Evolutionary conservation across 257 asterid genomes (phyloP).

Genomic region (Lantana camara): DNA sequence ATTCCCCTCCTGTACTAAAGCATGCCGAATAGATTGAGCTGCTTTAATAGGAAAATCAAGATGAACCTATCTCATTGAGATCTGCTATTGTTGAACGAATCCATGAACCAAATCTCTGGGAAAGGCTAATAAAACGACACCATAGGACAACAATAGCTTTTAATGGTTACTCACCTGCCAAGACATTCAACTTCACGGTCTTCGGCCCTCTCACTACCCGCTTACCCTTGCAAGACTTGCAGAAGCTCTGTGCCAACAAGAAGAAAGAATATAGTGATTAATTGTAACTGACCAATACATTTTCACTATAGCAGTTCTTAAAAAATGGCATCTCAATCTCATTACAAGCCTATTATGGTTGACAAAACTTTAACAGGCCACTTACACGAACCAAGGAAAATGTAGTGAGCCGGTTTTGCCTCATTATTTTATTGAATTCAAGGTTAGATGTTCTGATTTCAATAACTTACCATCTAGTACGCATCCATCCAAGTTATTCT

Average conservation of each 20-base stretch:
- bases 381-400: constrained; percentile 13
- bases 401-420: neutral
- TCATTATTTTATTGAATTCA: neutral
- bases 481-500: neutral
- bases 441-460: neutral
- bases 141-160: neutral
- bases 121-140: constrained; percentile 1
- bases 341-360: neutral
- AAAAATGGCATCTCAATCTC: constrained; percentile 3
- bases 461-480: neutral
- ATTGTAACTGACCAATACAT: neutral
- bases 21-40: constrained; percentile 22
- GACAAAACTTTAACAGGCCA: constrained; percentile 2
- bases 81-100: neutral
- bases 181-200: constrained; percentile 67
- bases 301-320: neutral
- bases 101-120: neutral
- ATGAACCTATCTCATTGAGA: neutral
- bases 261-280: constrained; percentile 25
- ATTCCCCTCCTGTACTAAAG: no score
- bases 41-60: constrained; percentile 3
- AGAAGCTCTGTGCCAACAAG: constrained; percentile 58
- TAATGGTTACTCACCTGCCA: constrained; percentile 60
- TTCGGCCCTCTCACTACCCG: constrained; percentile 74
- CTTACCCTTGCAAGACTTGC: constrained; percentile 89